Percentiles rank a stretch among this genome's conserved stretches.
Conservation (phyloP, 139 green algal genomes). For the Mychonastes homosphaera region DNA sequence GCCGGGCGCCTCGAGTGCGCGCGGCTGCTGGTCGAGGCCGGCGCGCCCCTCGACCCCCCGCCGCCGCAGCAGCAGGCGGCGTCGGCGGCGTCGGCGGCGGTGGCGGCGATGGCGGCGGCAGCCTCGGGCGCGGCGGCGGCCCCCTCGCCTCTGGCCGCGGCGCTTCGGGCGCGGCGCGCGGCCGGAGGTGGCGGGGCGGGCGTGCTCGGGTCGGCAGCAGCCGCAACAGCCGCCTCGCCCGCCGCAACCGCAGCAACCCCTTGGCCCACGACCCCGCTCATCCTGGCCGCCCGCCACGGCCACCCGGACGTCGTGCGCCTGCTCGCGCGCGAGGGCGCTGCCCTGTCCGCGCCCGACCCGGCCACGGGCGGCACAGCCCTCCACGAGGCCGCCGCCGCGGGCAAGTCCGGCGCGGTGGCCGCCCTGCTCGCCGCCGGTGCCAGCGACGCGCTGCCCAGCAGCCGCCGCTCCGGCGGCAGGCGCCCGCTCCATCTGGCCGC, state of each 20-base stretch:
- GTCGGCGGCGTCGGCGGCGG: too few species aligned
- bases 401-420: too few species aligned
- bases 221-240: not conserved
- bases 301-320: slow-evolving; percentile 13
- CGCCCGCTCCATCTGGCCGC: slow-evolving; percentile 17
- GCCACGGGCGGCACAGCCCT: not conserved
- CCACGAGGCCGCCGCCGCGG: not conserved
- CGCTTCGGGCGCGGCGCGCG: not conserved
- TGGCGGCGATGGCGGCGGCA: too few species aligned
- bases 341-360: not conserved
- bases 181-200: not conserved
- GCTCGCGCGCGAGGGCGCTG: slow-evolving; percentile 12
- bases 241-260: not conserved
- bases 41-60: not conserved
- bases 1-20: not conserved
- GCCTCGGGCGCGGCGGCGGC: too few species aligned
- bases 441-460: not conserved
- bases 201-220: not conserved
- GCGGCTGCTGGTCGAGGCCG: not conserved
- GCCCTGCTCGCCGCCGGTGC: not conserved
- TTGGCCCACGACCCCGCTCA: slow-evolving; percentile 17
- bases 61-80: not conserved
- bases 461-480: not conserved
- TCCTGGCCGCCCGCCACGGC: slow-evolving; percentile 12
- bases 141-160: too few species aligned